Base-by-base conservation (phyloP, 305 asterid species). In the Plantago lanceolata region DNA sequence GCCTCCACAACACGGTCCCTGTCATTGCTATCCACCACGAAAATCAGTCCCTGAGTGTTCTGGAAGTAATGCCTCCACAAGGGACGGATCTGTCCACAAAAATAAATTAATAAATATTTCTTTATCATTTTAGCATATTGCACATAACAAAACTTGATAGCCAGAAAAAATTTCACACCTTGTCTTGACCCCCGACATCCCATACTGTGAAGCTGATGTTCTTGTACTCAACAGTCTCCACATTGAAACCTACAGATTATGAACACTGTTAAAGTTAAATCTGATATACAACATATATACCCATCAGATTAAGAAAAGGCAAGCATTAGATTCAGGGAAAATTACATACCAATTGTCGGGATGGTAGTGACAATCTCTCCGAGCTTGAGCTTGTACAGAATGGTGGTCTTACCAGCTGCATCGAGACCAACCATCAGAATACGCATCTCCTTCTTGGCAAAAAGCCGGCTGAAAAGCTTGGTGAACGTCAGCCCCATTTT, bases 361-460 rank as follows among this genome's bases (percentile, higher is more conserved):
- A 87, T 90, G 29, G 97, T 90, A 48, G 97, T 85, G 69, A 90
- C 97, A 13, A 89, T 83, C 86, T 88, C 94, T 71, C 96, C 96
- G 33, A 88, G 91, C 95, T 88, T 90, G 79, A 90, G 89, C 95
- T 90, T 90, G 89, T 89, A 87, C 80, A 89, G 77, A 61, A 89
- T 89, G 71, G 97, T 89, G 68, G 95, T 89, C 90, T 89, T 87
- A 82, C 97, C 97, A 83, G 97, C 95, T 18, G 95, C 95, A 71
- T 87, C 97, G 58, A 90, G 97, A 76, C 97, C 97, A 69, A 87
- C 94, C 95, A 87, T 90, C 78, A 90, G 82, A 82, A 90, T 87
- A 13, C 97, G 89, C 94, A 87, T 87, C 78, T 90, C 97, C 78
- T 78, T 85, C 94, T 90, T 90, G 75, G 94, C 92, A 18, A 90